phyloP scores from a whole-genome alignment of 495 filamentous ascomycete species.

The Oidiodendron maius region DNA sequence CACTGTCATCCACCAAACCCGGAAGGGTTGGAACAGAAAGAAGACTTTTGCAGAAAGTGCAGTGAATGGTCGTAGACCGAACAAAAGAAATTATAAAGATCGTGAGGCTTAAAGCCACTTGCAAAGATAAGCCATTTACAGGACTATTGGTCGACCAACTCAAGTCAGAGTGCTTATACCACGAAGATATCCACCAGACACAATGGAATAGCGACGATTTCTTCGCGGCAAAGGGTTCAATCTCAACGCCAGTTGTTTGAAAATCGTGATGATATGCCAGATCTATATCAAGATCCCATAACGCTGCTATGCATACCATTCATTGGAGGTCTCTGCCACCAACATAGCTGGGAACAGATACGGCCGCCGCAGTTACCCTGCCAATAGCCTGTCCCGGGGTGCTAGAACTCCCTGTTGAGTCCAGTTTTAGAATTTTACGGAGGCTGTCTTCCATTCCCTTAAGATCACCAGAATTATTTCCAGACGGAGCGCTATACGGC shows the following conservation, averaged over 20 bases:
- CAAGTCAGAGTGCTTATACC: too few relatives aligned
- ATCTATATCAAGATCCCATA: slow-evolving; percentile 16
- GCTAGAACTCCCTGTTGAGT: slow-evolving; percentile 15
- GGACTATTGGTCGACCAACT: too few relatives aligned
- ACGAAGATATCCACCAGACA: too few relatives aligned
- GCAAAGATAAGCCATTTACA: too few relatives aligned
- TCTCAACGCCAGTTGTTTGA: slow-evolving; percentile 11
- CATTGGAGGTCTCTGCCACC: slow-evolving; percentile 17
- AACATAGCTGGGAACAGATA: slow-evolving; percentile 18
- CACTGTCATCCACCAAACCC: neutral
- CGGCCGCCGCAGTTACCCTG: slow-evolving; percentile 9
- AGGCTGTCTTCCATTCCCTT: slow-evolving; percentile 42
- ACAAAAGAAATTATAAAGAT: slow-evolving; percentile 6
- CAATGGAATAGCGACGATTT: too few relatives aligned
- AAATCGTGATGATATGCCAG: slow-evolving; percentile 7
- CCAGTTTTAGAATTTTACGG: slow-evolving; percentile 42
- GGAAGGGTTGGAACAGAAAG: slow-evolving; percentile 11
- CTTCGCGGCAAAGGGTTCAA: too few relatives aligned
- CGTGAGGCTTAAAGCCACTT: neutral
- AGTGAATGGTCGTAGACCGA: slow-evolving; percentile 8
- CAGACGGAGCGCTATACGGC: slow-evolving; percentile 10
- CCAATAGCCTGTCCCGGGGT: slow-evolving; percentile 1
- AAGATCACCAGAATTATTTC: slow-evolving; percentile 27
- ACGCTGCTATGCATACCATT: slow-evolving; percentile 20
- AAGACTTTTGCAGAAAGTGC: slow-evolving; percentile 22